Base-by-base conservation (phyloP, 2,329 filamentous ascomycete species). In the Aspergillus unguis region DNA sequence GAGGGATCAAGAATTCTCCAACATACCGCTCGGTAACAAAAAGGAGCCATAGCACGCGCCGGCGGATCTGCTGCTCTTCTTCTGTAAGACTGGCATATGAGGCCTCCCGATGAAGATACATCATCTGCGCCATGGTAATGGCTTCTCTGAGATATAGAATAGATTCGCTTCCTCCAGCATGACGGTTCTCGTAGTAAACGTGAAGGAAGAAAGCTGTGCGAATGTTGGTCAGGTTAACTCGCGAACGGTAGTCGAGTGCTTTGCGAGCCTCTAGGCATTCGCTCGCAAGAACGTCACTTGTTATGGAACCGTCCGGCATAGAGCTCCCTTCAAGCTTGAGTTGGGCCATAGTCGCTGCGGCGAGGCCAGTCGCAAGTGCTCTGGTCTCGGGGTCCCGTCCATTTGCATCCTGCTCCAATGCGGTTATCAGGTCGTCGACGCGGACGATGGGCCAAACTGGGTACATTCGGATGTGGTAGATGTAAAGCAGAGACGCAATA, bases 391-490 rank as follows among this genome's bases (percentile, higher is more conserved):
- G 62, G 44, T 71, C 65, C 1, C 36, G 38, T 5, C 42, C 42
- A 11, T 67, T 58, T 0, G 64, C 40, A 45, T 74, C 62, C 31
- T 64, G 58, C 31, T 66, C 60, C 5, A 80, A 61, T 3, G 64
- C 62, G 26, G 66, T 64, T 45, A 75, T 72, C 25, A 79, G 62
- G 44, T 73, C 65, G 45, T 74, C 70, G 27, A 77, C 73, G 36
- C 75, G 71, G 38, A 80, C 71, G 35, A 80, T 74, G 26, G 78
- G 78, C 78, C 78, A 80, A 3, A 80, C 75, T 0, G 78, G 77
- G 46, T 77, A 80, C 42, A 80, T 65, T 9, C 77, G 75, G n/a
- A 77, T 70, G 3, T 74, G 73, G 56, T 79, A 80, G 44, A 77
- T 67, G 55, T 76, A 75, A 4, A 80, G 64, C 2, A 65, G 63